phyloP scores from a whole-genome alignment of 1,284 basidiomycete genomes.

The Moesziomyces globuligerus region DNA sequence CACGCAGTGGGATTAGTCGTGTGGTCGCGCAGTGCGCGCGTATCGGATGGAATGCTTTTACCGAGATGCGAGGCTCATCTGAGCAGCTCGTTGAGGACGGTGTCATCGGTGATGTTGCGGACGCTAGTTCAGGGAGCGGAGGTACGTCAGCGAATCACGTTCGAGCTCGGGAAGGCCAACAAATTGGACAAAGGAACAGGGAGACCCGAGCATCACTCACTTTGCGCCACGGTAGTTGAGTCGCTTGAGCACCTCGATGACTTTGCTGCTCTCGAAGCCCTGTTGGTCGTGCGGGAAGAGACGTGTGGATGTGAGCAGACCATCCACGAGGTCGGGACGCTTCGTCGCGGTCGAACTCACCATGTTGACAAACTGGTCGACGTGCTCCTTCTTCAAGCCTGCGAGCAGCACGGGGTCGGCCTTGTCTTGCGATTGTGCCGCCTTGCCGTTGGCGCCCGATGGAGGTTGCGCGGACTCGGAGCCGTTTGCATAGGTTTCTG shows the following conservation, averaged over 20 bases:
- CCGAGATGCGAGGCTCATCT: constrained; percentile 14
- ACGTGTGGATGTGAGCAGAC: too few species aligned
- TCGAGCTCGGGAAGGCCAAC: too few species aligned
- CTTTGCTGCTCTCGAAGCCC: constrained; percentile 78
- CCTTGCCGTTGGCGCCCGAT: constrained; percentile 53
- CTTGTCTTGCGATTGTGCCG: constrained; percentile 39
- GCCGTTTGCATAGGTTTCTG: constrained; percentile 61
- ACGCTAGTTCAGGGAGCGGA: constrained; percentile 25
- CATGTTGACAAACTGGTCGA: constrained; percentile 69
- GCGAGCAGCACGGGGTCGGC: constrained; percentile 68
- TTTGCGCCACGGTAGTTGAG: constrained; percentile 89
- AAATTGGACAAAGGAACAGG: too few species aligned
- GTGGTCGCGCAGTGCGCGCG: neutral
- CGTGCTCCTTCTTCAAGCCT: constrained; percentile 70
- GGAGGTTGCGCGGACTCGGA: constrained; percentile 44
- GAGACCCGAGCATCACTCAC: too few species aligned
- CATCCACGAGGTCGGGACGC: too few species aligned
- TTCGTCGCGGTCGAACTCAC: too few species aligned
- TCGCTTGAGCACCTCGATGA: constrained; percentile 86
- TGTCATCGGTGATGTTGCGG: constrained; percentile 58
- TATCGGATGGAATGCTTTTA: constrained; percentile 19
- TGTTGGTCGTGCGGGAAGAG: too few species aligned
- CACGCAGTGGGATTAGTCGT: neutral
- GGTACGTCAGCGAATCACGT: constrained; percentile 15
- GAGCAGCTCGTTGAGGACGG: constrained; percentile 58